A percentile compares a stretch with the other conserved stretches of the same genome.
Evolutionary conservation across 176 grass and related monocot species (phyloP).

Genomic region (Hyparrhenia diplandra): DNA sequence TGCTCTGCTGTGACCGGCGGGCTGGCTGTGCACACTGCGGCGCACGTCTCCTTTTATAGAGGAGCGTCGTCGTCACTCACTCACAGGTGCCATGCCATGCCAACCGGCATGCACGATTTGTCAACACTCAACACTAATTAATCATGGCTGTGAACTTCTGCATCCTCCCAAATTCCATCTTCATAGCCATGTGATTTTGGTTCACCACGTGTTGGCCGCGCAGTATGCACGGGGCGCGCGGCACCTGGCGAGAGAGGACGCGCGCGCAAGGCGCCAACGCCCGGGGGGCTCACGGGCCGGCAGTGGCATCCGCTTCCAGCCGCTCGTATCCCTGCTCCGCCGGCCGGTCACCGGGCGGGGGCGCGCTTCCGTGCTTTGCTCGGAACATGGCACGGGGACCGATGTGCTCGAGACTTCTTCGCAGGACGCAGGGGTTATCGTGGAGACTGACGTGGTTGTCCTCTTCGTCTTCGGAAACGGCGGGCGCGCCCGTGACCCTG

Average conservation of each 20-base stretch:
- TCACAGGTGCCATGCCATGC: background rate
- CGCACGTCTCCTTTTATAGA: background rate
- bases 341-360: background rate
- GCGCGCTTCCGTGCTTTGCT: background rate
- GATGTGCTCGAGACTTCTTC: background rate
- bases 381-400: background rate
- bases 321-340: background rate
- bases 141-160: no score
- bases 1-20: background rate
- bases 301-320: background rate
- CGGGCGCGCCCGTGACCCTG: conserved; percentile 10
- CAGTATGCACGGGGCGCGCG: background rate
- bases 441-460: background rate
- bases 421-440: no score
- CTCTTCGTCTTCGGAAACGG: background rate
- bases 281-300: conserved; percentile 11
- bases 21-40: background rate
- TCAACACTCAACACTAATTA: background rate
- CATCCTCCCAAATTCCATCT: no score
- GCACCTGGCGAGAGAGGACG: background rate
- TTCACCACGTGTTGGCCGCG: background rate
- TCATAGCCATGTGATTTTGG: no score
- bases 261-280: background rate
- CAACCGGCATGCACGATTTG: no score
- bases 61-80: background rate